Conservation (phyloP, 768 basidiomycete genomes). For the Pholiota molesta region DNA sequence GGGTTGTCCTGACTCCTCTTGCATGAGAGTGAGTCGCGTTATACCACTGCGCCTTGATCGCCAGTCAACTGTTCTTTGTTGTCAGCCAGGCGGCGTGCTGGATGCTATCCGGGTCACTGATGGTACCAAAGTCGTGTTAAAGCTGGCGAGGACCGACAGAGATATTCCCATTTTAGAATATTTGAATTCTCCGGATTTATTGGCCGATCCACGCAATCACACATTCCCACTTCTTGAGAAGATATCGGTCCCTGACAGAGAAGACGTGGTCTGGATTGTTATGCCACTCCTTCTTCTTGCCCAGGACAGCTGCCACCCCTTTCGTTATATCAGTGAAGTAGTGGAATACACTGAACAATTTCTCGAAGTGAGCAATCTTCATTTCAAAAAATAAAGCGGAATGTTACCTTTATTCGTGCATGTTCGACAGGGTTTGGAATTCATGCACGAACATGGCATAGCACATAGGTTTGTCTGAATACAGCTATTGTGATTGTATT, state of each 20-base stretch:
- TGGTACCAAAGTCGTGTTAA: slow-evolving; percentile 2
- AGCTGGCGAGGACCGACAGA: neutral
- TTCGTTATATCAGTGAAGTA: neutral
- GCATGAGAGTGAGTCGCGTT: neutral
- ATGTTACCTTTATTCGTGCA: neutral
- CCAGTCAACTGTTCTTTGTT: neutral
- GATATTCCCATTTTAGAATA: slow-evolving; percentile 5
- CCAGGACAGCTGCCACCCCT: neutral
- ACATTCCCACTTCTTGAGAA: slow-evolving; percentile 6
- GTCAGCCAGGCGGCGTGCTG: neutral
- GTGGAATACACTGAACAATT: neutral
- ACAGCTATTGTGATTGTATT: neutral
- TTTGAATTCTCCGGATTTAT: neutral
- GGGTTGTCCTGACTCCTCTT: neutral
- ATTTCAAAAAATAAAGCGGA: too few species aligned
- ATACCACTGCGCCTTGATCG: neutral
- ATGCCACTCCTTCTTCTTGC: neutral
- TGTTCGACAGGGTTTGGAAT: slow-evolving; percentile 8
- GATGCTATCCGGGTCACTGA: slow-evolving; percentile 9
- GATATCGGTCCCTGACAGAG: neutral
- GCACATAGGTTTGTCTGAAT: slow-evolving; percentile 4
- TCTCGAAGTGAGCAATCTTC: neutral
- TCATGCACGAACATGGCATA: slow-evolving; percentile 12
- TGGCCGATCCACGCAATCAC: neutral
- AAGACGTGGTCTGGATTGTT: neutral